These are phyloP conservation scores for Tagetes erecta DNA, from an alignment of 129 eudicot species.

Conservation along the genomic window DNA sequence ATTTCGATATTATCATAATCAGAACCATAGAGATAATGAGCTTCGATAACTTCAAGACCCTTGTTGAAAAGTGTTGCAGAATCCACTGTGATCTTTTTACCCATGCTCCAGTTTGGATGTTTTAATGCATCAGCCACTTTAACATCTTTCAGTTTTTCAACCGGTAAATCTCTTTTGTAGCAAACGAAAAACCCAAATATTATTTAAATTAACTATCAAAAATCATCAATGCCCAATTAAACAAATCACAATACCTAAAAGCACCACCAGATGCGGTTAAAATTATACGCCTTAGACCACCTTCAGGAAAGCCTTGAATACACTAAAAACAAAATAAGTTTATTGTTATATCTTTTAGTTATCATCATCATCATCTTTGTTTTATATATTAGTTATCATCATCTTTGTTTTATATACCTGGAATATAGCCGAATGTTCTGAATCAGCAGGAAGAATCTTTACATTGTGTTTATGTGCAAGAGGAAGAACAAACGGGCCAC, in stretches of 20 bases:
- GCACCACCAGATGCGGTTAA: constrained; percentile 99
- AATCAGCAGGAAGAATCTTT: constrained; percentile 96
- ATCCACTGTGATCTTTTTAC: constrained; percentile 92
- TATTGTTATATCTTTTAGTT: background rate
- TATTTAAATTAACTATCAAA: background rate
- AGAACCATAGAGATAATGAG: constrained; percentile 89
- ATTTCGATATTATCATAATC: constrained; percentile 87
- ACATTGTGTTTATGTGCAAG: constrained; percentile 95
- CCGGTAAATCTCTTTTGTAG: constrained; percentile 80
- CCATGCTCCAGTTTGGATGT: constrained; percentile 99
- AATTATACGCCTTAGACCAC: constrained; percentile 87
- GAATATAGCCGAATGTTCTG: constrained; percentile 93
- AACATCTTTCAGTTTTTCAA: constrained; percentile 80
- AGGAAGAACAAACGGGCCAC: constrained; percentile 94
- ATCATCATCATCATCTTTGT: background rate
- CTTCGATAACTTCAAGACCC: constrained; percentile 99
- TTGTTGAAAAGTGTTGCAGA: constrained; percentile 95
- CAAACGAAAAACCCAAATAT: background rate
- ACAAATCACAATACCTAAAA: constrained; percentile 52
- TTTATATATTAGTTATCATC: background rate
- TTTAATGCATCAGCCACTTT: constrained; percentile 91
- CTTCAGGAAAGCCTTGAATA: constrained; percentile 95
- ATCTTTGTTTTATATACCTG: constrained; percentile 45
- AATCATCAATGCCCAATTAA: background rate
- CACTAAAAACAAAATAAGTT: constrained; percentile 46